phyloP scores from a whole-genome alignment of 148 eudicot species.

The Fallopia convolvulus region DNA sequence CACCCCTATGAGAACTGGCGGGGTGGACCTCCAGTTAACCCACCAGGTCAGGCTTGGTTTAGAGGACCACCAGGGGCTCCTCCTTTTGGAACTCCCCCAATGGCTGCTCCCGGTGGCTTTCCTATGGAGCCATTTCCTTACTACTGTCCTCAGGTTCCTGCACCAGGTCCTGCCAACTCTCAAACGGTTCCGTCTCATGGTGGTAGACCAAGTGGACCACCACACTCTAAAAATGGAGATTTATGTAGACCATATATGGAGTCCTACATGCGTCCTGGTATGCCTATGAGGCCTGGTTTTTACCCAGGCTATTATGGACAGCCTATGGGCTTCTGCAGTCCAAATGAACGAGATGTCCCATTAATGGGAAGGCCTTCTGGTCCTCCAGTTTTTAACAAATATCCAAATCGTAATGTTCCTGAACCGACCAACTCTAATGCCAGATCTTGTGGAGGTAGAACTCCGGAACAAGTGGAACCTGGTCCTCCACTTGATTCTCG shows the following conservation, averaged over 20 bases:
- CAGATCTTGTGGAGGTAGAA: conserved; percentile 28
- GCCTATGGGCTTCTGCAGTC: conserved; percentile 65
- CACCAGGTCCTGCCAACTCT: conserved; percentile 52
- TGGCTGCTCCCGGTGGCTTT: conserved; percentile 63
- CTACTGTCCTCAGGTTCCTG: conserved; percentile 65
- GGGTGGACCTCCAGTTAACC: conserved; percentile 61
- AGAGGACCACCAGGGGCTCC: conserved; percentile 82
- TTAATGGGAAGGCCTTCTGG: conserved; percentile 63
- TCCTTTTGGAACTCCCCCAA: conserved; percentile 53
- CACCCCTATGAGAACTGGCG: conserved; percentile 74
- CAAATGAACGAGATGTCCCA: conserved; percentile 67
- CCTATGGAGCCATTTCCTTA: conserved; percentile 84
- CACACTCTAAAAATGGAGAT: conserved; percentile 66
- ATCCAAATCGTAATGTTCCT: conserved; percentile 37
- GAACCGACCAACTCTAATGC: conserved; percentile 40
- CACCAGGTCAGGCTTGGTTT: conserved; percentile 70
- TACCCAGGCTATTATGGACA: conserved; percentile 83
- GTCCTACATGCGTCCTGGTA: conserved; percentile 62
- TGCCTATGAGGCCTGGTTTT: conserved; percentile 80
- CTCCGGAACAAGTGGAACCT: conserved; percentile 41
- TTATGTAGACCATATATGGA: conserved; percentile 59
- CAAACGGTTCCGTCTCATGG: conserved; percentile 56
- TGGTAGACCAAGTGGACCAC: conserved; percentile 61
- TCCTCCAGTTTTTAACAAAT: conserved; percentile 48
- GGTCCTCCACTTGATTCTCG: conserved; percentile 41